A percentile compares a stretch with the other conserved stretches of the same genome.
These are phyloP conservation scores for Geranium incanum DNA, from an alignment of 441 rosid species.

Conservation along the genomic window DNA sequence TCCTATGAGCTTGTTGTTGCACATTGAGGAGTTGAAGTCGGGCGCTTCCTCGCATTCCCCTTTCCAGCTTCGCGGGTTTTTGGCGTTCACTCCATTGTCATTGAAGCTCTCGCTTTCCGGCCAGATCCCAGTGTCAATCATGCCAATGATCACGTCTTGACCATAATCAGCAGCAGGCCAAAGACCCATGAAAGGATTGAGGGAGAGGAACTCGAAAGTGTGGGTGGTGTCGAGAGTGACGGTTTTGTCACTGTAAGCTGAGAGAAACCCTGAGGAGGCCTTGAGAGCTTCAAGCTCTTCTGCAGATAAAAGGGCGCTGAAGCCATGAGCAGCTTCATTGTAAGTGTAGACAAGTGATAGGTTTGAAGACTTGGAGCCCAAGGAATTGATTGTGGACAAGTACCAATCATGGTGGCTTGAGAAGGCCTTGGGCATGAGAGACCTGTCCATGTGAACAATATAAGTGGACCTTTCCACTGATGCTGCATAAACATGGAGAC, in stretches of 20 bases:
- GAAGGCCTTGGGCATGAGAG: conserved; percentile 38
- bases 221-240: conserved; percentile 41
- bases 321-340: conserved; percentile 38
- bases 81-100: conserved; percentile 32
- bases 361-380: conserved; percentile 7
- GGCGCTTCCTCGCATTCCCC: conserved; percentile 38
- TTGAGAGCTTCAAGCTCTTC: conserved; percentile 28
- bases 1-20: conserved; percentile 42
- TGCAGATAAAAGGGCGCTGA: conserved; percentile 31
- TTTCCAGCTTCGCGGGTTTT: conserved; percentile 38
- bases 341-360: conserved; percentile 32
- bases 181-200: conserved; percentile 22
- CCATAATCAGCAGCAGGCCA: conserved; percentile 42
- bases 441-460: conserved; percentile 45
- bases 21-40: conserved; percentile 35
- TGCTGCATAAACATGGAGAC: conserved; percentile 12
- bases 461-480: conserved; percentile 25
- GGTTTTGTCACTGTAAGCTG: conserved; percentile 35
- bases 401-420: conserved; percentile 32
- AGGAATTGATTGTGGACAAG: conserved; percentile 23
- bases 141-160: conserved; percentile 33
- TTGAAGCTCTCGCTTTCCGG: conserved; percentile 40
- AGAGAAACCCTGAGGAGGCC: conserved; percentile 33
- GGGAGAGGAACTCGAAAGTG: conserved; percentile 36
- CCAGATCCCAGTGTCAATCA: conserved; percentile 44